phyloP scores from a whole-genome alignment of 306 rosid genomes.

The Cotoneaster glaucophyllus region DNA sequence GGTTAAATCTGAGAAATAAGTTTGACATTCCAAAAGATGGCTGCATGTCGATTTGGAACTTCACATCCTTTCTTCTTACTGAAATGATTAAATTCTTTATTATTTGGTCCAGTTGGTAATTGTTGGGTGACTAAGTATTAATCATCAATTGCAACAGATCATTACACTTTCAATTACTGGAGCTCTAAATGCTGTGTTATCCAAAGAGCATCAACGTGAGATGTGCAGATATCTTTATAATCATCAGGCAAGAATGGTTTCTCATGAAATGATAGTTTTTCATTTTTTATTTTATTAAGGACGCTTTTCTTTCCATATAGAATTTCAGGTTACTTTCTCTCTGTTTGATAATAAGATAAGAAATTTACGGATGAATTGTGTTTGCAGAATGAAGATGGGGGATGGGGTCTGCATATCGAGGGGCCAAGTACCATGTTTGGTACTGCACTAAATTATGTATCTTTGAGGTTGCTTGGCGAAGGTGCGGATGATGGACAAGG shows the following conservation, averaged over 20 bases:
- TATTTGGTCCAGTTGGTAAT: background rate
- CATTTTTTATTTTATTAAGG: background rate
- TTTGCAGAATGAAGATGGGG: slow-evolving; percentile 34
- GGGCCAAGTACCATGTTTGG: slow-evolving; percentile 39
- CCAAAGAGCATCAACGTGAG: slow-evolving; percentile 24
- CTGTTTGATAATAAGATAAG: background rate
- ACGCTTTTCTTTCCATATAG: too few relatives aligned
- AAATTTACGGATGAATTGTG: background rate
- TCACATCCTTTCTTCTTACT: background rate
- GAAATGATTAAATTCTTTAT: background rate
- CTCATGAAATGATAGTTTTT: background rate
- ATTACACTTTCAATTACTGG: slow-evolving; percentile 31
- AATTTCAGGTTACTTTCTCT: too few relatives aligned
- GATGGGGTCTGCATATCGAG: slow-evolving; percentile 39
- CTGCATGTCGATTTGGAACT: background rate
- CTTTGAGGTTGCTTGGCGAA: slow-evolving; percentile 34
- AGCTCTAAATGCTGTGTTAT: slow-evolving; percentile 31
- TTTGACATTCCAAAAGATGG: background rate
- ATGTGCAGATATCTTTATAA: slow-evolving; percentile 32
- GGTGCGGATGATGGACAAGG: slow-evolving; percentile 25
- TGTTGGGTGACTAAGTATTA: background rate
- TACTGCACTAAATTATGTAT: slow-evolving; percentile 19
- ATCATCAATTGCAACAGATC: slow-evolving; percentile 17
- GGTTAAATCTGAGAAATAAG: background rate
- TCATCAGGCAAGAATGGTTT: slow-evolving; percentile 29